Percentiles rank a stretch among this genome's conserved stretches.
Conservation (phyloP, 768 basidiomycete species). For the Suillus subluteus region DNA sequence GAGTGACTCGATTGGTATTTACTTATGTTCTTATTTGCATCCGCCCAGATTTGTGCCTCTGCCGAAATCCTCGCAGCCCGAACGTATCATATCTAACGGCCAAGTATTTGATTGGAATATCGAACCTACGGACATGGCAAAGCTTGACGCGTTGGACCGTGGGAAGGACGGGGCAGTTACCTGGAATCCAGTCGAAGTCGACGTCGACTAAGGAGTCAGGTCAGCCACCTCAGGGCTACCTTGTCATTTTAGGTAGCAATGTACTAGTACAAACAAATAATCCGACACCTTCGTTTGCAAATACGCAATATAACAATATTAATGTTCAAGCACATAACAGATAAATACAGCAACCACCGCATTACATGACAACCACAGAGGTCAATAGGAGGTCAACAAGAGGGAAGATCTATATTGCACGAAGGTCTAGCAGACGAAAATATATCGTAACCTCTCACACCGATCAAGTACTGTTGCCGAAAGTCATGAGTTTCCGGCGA, state of each 20-base stretch:
- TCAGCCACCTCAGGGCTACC: neutral
- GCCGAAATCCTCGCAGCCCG: conserved; percentile 49
- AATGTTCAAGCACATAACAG: neutral
- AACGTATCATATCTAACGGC: conserved; percentile 47
- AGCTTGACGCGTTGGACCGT: conserved; percentile 46
- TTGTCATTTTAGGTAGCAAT: neutral
- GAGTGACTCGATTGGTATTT: conserved; percentile 22
- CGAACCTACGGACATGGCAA: conserved; percentile 44
- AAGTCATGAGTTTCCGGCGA: conserved; percentile 37
- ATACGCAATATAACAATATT: too few relatives aligned
- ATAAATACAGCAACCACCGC: neutral
- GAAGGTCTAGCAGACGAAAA: neutral
- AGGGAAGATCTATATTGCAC: neutral
- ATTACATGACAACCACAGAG: neutral
- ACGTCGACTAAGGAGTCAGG: conserved; percentile 17
- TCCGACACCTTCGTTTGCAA: neutral
- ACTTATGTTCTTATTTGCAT: neutral
- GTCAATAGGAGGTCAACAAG: neutral
- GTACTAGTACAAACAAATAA: neutral
- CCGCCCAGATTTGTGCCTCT: conserved; percentile 46
- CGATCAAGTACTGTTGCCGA: conserved; percentile 15
- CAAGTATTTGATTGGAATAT: conserved; percentile 52
- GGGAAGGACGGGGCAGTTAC: conserved; percentile 47
- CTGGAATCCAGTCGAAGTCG: conserved; percentile 54
- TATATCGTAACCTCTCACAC: neutral